phyloP scores from a whole-genome alignment of 1,284 basidiomycete genomes.

The Porogramme epimiltina region DNA sequence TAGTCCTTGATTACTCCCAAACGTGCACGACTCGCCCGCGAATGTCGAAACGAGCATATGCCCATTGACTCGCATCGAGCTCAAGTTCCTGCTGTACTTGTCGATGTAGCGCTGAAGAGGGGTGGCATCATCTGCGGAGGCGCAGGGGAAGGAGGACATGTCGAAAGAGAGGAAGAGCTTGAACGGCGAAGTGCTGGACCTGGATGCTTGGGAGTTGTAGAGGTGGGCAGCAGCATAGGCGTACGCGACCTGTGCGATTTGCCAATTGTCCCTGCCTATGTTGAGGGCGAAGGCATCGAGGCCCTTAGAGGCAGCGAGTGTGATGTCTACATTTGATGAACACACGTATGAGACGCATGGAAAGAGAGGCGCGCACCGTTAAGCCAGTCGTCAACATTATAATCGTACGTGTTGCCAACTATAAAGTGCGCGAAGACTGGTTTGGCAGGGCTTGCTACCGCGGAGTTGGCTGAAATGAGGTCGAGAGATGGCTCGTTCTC shows the following conservation, averaged over 20 bases:
- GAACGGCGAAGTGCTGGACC: slow-evolving; percentile 36
- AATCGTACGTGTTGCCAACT: slow-evolving; percentile 45
- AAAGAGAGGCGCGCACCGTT: slow-evolving; percentile 27
- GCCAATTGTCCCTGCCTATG: slow-evolving; percentile 50
- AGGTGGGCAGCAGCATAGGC: slow-evolving; percentile 35
- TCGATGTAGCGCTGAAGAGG: slow-evolving; percentile 43
- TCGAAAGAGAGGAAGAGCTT: slow-evolving; percentile 62
- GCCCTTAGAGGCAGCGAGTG: slow-evolving; percentile 38
- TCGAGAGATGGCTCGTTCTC: too few relatives aligned
- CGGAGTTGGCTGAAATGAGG: too few relatives aligned
- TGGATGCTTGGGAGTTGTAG: slow-evolving; percentile 10
- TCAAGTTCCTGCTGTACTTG: slow-evolving; percentile 41
- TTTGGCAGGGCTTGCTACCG: too few relatives aligned
- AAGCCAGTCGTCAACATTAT: slow-evolving; percentile 37
- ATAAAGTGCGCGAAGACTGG: slow-evolving; percentile 36
- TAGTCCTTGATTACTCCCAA: slow-evolving; percentile 40
- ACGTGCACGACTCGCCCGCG: slow-evolving; percentile 51
- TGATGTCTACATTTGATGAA: slow-evolving; percentile 33
- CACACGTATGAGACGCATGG: neutral
- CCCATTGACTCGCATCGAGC: slow-evolving; percentile 44
- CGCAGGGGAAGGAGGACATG: slow-evolving; percentile 51
- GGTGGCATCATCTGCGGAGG: slow-evolving; percentile 34
- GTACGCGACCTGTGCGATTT: slow-evolving; percentile 46
- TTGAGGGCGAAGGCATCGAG: slow-evolving; percentile 49
- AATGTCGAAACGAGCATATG: slow-evolving; percentile 55